phyloP scores from a whole-genome alignment of 2,329 filamentous ascomycete genomes.

The Lasiodiplodia theobromae region DNA sequence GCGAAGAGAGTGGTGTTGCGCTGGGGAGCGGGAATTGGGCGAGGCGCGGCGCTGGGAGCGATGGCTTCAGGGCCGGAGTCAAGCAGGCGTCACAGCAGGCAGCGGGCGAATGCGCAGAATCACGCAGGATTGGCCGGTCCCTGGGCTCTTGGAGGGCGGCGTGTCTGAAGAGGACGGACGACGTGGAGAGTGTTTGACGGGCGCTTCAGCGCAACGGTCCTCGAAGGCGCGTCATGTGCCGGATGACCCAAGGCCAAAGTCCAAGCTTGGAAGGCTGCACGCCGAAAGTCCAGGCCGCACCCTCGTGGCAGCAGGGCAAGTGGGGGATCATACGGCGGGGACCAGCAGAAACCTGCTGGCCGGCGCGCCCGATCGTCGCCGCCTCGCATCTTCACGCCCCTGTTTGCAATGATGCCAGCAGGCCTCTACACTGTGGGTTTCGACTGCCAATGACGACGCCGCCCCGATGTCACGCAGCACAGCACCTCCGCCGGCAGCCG shows the following conservation, averaged over 20 bases:
- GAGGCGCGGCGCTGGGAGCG: slow-evolving; percentile 9
- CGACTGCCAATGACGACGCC: slow-evolving; percentile 2
- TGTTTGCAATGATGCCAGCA: not conserved
- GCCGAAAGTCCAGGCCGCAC: not conserved
- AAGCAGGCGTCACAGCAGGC: slow-evolving; percentile 23
- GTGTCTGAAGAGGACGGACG: slow-evolving; percentile 4
- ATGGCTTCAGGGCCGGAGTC: slow-evolving; percentile 22
- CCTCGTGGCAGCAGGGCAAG: slow-evolving; percentile 19
- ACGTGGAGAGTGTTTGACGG: slow-evolving; percentile 10
- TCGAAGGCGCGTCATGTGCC: slow-evolving; percentile 13
- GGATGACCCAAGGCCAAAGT: slow-evolving; percentile 3
- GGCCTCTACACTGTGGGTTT: not conserved
- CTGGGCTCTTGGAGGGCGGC: slow-evolving; percentile 5
- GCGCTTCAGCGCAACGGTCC: slow-evolving; percentile 3
- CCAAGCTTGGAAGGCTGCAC: not conserved
- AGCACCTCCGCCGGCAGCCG: not conserved
- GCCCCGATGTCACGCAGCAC: slow-evolving; percentile 7
- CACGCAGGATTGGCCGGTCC: slow-evolving; percentile 6
- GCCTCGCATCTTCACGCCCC: slow-evolving; percentile 11
- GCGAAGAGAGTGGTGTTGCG: slow-evolving; percentile 6
- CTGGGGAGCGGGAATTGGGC: slow-evolving; percentile 7
- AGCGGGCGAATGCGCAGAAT: slow-evolving; percentile 1
- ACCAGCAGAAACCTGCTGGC: slow-evolving; percentile 16
- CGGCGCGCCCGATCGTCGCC: slow-evolving; percentile 10
- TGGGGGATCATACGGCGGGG: slow-evolving; percentile 18